A percentile compares a stretch with the other conserved stretches of the same genome.
Evolutionary conservation across 768 basidiomycete species (phyloP).

Genomic region (Boletus bicolor): DNA sequence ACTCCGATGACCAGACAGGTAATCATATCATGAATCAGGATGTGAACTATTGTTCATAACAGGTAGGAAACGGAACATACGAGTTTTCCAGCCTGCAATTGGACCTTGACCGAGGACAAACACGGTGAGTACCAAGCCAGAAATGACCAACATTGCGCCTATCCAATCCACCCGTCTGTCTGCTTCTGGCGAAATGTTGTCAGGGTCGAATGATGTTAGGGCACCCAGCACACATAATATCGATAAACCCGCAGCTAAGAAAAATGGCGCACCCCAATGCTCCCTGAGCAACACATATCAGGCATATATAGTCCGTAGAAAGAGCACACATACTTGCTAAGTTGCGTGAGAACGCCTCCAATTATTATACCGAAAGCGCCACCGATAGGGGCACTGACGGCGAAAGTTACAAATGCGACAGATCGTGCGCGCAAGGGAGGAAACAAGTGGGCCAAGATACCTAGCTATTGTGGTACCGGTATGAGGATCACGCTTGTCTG

Average conservation of each 20-base stretch:
- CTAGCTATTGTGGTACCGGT: constrained; percentile 44
- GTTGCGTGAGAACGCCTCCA: constrained; percentile 71
- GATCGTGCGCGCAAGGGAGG: constrained; percentile 65
- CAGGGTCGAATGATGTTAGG: constrained; percentile 58
- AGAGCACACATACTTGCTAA: constrained; percentile 32
- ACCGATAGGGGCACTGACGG: constrained; percentile 82
- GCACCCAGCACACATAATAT: constrained; percentile 51
- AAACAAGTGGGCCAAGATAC: constrained; percentile 80
- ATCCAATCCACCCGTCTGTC: constrained; percentile 71
- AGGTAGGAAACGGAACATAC: constrained; percentile 32
- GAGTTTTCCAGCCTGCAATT: constrained; percentile 61
- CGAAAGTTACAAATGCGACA: constrained; percentile 77
- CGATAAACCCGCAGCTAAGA: constrained; percentile 55
- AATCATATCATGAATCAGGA: constrained; percentile 49
- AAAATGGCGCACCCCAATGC: constrained; percentile 71
- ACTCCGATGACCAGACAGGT: constrained; percentile 62
- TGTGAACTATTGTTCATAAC: constrained; percentile 19
- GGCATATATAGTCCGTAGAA: neutral
- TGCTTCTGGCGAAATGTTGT: constrained; percentile 37
- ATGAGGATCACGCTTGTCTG: neutral
- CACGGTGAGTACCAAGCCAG: constrained; percentile 64
- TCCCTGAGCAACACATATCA: constrained; percentile 10
- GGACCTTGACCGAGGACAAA: constrained; percentile 72
- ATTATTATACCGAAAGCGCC: constrained; percentile 65
- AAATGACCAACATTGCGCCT: constrained; percentile 63